These are phyloP conservation scores for Meyerozyma smithsonii DNA, from an alignment of 1,139 yeast species.

Conservation along the genomic window DNA sequence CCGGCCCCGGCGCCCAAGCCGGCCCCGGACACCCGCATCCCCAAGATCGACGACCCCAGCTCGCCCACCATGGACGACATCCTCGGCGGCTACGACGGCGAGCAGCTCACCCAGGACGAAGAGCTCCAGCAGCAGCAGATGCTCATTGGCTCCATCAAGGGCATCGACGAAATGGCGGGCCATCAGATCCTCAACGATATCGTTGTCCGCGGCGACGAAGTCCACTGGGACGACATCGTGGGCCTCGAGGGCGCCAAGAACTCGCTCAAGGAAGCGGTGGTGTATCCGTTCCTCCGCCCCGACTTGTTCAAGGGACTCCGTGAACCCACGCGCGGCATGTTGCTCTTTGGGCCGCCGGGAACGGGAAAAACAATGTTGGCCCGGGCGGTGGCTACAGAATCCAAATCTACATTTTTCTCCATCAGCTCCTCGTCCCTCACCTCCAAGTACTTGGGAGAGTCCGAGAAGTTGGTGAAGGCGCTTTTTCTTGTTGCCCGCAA, in stretches of 20 bases:
- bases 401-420: slow-evolving; percentile 88
- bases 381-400: slow-evolving; percentile 95
- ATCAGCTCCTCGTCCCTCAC: slow-evolving; percentile 91
- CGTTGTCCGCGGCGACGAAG: slow-evolving; percentile 92
- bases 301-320: slow-evolving; percentile 87
- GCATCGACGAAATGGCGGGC: slow-evolving; percentile 39
- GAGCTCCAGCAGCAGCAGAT: slow-evolving; percentile 51
- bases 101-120: slow-evolving; percentile 37
- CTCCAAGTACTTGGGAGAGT: slow-evolving; percentile 88
- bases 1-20: slow-evolving; percentile 6
- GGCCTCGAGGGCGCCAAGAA: slow-evolving; percentile 88
- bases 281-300: slow-evolving; percentile 91
- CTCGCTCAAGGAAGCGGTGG: slow-evolving; percentile 92
- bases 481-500: slow-evolving; percentile 80
- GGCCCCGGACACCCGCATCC: slow-evolving; percentile 7
- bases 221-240: slow-evolving; percentile 95
- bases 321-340: slow-evolving; percentile 96
- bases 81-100: slow-evolving; percentile 18
- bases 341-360: slow-evolving; percentile 96
- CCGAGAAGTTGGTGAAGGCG: slow-evolving; percentile 90
- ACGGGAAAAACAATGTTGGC: slow-evolving; percentile 98
- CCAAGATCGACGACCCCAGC: slow-evolving; percentile 8
- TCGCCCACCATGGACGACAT: slow-evolving; percentile 27
- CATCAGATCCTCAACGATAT: slow-evolving; percentile 83
- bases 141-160: slow-evolving; percentile 33